A percentile compares a stretch with the other conserved stretches of the same genome.
Conservation (phyloP, 176 grass and related monocot species). For the Thalia dealbata region DNA sequence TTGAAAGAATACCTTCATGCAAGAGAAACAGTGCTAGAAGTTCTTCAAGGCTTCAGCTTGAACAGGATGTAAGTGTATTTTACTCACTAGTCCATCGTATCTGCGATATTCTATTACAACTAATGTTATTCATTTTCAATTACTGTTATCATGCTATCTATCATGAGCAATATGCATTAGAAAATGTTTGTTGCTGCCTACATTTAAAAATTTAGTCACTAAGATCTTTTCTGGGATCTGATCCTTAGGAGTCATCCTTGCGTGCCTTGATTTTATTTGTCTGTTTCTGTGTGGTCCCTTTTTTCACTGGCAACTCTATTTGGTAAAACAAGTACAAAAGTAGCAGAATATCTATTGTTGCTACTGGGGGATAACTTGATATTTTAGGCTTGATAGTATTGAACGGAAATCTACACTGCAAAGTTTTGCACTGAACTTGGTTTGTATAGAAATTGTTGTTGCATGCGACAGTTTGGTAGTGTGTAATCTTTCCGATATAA, state of each 20-base stretch:
- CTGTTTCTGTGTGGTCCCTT: too few species aligned
- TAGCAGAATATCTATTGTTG: too few species aligned
- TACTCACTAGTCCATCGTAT: neutral
- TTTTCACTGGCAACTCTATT: too few species aligned
- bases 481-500: too few species aligned
- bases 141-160: neutral
- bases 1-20: conserved; percentile 15
- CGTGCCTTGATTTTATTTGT: neutral
- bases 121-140: neutral
- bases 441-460: neutral
- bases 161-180: neutral
- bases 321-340: too few species aligned
- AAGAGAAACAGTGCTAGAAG: conserved; percentile 7
- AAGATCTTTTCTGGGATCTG: neutral
- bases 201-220: too few species aligned
- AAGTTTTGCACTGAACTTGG: neutral
- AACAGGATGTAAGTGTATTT: conserved; percentile 54
- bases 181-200: too few species aligned
- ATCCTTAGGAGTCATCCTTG: neutral
- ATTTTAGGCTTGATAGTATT: neutral
- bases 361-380: too few species aligned
- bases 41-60: conserved; percentile 48
- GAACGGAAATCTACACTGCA: neutral
- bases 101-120: neutral
- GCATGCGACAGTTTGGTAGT: too few species aligned